Evolutionary conservation across 2,329 filamentous ascomycete genomes (phyloP), one percentile per base, ranked within the genome.

Genomic region (Trichoderma brevicompactum): DNA sequence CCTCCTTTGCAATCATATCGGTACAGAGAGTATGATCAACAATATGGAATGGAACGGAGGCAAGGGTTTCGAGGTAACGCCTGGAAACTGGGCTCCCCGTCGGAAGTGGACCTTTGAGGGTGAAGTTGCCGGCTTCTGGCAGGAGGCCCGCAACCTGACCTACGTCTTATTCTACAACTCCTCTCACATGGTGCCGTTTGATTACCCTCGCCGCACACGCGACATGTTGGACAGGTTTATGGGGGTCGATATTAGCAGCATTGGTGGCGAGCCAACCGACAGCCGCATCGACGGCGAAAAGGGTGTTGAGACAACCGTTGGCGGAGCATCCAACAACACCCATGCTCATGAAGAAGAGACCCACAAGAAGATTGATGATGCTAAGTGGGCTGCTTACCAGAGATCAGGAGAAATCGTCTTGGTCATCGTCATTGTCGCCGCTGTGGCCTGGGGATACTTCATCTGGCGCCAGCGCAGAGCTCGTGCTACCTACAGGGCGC

Each of bases 171-270:
- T 98, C 79, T 92, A 96, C 82, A 96, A 99, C 77, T 89, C 92
- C 15, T 96, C 92, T 56, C 95, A 99, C 78, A 99, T 99, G 95
- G 95, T 99, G 1, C 96, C 95, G 0, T 98, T 95, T 74, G 94
- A 99, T 77, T 91, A 91, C 72, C 89, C 94, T 1, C 88, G 92
- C 54, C 89, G 93, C 67, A 91, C 89, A 19, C 87, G 94, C 68
- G 95, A 98, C 76, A 99, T 99, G 95, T 87, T 99, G 15, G 94
- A 99, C 78, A 91, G 95, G 46, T 97, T 99, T 79, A 92, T 98
- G 85, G 87, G 88, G 55, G 92, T 99, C 46, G 93, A 98, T 74
- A 96, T 98, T 70, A 90, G 87, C 71, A 90, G 86, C 73, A 96
- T 97, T 69, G 94, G 94, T 66, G 94, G 92, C 58, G 80, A 81